These are phyloP conservation scores for Kitagawia praeruptora DNA, from an alignment of 129 eudicot species.

Conservation along the genomic window DNA sequence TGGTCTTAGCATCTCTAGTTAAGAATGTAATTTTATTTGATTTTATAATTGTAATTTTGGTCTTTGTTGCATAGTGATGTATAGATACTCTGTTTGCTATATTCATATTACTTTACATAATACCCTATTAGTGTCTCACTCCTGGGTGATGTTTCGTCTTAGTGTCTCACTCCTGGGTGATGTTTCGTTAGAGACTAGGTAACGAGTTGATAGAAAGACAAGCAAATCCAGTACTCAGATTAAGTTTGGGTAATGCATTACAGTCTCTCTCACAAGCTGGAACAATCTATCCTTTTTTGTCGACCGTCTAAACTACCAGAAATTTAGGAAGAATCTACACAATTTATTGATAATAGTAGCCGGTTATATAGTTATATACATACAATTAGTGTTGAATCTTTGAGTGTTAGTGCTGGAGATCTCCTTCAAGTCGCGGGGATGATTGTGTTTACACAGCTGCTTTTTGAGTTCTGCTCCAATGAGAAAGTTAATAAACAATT, in stretches of 20 bases:
- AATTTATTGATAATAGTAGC: conserved; percentile 38
- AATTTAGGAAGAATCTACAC: conserved; percentile 79
- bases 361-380: background rate
- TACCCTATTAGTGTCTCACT: too few species aligned
- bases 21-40: background rate
- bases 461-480: background rate
- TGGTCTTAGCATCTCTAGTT: background rate
- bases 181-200: conserved; percentile 40
- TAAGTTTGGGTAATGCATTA: conserved; percentile 72
- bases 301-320: conserved; percentile 71
- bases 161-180: background rate
- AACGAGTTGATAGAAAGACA: conserved; percentile 80
- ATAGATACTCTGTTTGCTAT: background rate
- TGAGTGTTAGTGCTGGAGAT: background rate
- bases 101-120: background rate
- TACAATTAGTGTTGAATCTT: background rate
- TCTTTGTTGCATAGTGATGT: background rate
- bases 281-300: conserved; percentile 61
- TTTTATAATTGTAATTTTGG: background rate
- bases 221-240: conserved; percentile 40
- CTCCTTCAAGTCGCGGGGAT: background rate
- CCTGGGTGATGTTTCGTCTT: too few species aligned
- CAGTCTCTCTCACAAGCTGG: conserved; percentile 56
- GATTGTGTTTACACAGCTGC: background rate
- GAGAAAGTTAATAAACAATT: too few species aligned